These are phyloP conservation scores for Solanum appendiculatum DNA, from an alignment of 257 asterid species.

Conservation along the genomic window DNA sequence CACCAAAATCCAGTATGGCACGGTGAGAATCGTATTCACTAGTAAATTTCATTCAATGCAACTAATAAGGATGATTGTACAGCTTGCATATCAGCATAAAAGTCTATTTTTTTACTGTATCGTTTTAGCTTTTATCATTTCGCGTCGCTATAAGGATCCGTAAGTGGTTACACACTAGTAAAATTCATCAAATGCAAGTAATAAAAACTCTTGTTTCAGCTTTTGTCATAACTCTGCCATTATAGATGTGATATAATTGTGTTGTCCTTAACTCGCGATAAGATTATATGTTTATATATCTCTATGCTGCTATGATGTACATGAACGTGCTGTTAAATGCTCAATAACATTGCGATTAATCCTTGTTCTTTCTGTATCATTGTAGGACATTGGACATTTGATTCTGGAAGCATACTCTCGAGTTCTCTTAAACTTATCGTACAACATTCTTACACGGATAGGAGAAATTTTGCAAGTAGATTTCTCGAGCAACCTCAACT, in stretches of 20 bases:
- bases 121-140: neutral
- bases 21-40: constrained; percentile 30
- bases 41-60: neutral
- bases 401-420: constrained; percentile 89
- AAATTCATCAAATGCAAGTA: neutral
- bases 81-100: neutral
- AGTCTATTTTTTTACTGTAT: neutral
- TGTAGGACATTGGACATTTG: constrained; percentile 75
- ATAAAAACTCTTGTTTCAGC: too few relatives aligned
- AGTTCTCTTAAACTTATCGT: constrained; percentile 61
- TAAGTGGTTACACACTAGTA: neutral
- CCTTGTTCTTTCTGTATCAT: neutral
- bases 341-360: neutral
- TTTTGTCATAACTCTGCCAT: neutral
- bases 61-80: neutral
- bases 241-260: neutral
- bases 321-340: neutral
- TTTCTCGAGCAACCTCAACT: constrained; percentile 55
- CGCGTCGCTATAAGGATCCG: neutral
- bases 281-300: neutral
- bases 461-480: constrained; percentile 79
- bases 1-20: constrained; percentile 65
- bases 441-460: constrained; percentile 57
- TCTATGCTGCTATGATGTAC: neutral
- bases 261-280: neutral